Evolutionary conservation across 1,284 basidiomycete genomes (phyloP).

Genomic region (Malassezia globosa): DNA sequence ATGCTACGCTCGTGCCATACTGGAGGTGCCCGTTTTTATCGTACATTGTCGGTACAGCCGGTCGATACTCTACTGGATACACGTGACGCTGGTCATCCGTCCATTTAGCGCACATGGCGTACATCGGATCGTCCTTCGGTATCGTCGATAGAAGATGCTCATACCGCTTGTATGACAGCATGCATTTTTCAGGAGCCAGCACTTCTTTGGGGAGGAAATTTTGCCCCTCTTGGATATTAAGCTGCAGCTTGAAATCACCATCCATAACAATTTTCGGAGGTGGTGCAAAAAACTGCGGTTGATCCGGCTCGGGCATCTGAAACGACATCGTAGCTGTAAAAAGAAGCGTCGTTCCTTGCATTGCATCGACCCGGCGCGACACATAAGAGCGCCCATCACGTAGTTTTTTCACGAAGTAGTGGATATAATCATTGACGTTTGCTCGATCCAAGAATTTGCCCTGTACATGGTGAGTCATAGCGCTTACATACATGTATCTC

Average conservation of each 20-base stretch:
- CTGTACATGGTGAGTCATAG: constrained; percentile 20
- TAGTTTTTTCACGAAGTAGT: constrained; percentile 34
- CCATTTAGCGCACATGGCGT: constrained; percentile 24
- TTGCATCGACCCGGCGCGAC: constrained; percentile 36
- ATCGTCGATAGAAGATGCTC: constrained; percentile 19
- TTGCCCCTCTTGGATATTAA: constrained; percentile 19
- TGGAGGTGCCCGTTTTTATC: constrained; percentile 29
- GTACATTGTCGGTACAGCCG: constrained; percentile 40
- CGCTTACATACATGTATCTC: constrained; percentile 8
- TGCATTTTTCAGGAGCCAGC: constrained; percentile 20
- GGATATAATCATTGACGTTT: constrained; percentile 24
- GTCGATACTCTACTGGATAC: constrained; percentile 4
- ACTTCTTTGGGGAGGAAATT: constrained; percentile 18
- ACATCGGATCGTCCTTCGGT: constrained; percentile 15
- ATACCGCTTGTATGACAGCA: constrained; percentile 30
- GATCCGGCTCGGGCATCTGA: constrained; percentile 33
- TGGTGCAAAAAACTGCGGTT: constrained; percentile 35
- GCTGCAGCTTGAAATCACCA: constrained; percentile 8
- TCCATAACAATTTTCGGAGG: constrained; percentile 22
- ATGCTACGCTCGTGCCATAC: constrained; percentile 36
- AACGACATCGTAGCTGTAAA: constrained; percentile 40
- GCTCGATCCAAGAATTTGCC: constrained; percentile 41
- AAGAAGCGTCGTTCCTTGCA: constrained; percentile 29
- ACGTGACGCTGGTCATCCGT: constrained; percentile 23
- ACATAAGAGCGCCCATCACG: constrained; percentile 42